These are phyloP conservation scores for Gymnopilus junonius DNA, from an alignment of 768 basidiomycete genomes.

Conservation along the genomic window DNA sequence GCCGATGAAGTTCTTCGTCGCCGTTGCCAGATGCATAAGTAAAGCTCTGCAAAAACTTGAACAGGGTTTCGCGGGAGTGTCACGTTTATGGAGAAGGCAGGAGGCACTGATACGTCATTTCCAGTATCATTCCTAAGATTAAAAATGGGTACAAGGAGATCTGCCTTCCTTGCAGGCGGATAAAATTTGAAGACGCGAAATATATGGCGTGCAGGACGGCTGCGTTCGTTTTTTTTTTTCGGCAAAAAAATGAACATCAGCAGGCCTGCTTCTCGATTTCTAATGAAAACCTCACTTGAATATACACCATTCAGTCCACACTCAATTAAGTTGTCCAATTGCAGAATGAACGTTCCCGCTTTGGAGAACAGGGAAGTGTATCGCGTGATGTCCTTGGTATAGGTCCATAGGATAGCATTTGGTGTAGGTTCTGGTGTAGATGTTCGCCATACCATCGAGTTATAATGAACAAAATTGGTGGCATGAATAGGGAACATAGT, in stretches of 20 bases:
- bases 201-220: conserved; percentile 75
- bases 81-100: conserved; percentile 72
- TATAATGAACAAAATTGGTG: background rate
- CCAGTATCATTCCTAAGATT: conserved; percentile 65
- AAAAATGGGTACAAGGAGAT: conserved; percentile 72
- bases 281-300: conserved; percentile 48
- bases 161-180: conserved; percentile 63
- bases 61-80: conserved; percentile 74
- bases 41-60: conserved; percentile 69
- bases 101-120: conserved; percentile 76
- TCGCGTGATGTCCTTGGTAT: conserved; percentile 74
- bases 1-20: conserved; percentile 76
- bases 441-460: conserved; percentile 70
- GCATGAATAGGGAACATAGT: background rate
- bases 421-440: conserved; percentile 77
- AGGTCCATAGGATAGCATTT: conserved; percentile 80
- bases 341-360: conserved; percentile 70
- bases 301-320: conserved; percentile 67
- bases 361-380: conserved; percentile 73
- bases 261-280: too few species aligned
- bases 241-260: too few species aligned
- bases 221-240: too few species aligned
- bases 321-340: conserved; percentile 72
- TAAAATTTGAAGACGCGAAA: conserved; percentile 60
- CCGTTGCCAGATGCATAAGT: conserved; percentile 65